A percentile compares a stretch with the other conserved stretches of the same genome.
Conservation (phyloP, 306 rosid species). For the Vigna trinervia region DNA sequence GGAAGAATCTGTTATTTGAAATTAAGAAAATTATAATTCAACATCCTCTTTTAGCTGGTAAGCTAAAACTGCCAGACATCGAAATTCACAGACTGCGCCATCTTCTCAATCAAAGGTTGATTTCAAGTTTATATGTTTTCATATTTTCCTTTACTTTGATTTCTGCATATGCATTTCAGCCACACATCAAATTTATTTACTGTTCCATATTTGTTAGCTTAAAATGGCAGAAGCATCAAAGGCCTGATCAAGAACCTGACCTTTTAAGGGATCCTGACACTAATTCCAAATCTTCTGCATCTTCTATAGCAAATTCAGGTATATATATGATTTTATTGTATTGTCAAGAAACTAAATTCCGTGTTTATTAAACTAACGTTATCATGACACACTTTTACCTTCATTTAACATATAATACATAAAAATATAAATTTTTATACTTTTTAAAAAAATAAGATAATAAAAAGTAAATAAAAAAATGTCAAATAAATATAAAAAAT, state of each 20-base stretch:
- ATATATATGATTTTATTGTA: not conserved
- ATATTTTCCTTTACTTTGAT: not conserved
- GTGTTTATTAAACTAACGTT: too few species aligned
- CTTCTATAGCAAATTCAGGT: not conserved
- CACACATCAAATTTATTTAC: not conserved
- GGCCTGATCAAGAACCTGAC: not conserved
- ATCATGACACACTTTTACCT: too few species aligned
- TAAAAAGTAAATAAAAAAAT: too few species aligned
- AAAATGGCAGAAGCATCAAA: not conserved
- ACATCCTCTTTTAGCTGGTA: slow-evolving; percentile 37
- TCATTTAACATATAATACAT: too few species aligned
- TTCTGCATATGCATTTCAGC: not conserved
- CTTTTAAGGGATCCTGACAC: not conserved
- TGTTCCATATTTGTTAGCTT: slow-evolving; percentile 25
- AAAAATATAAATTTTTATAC: too few species aligned
- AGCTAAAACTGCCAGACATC: slow-evolving; percentile 25
- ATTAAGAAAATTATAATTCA: slow-evolving; percentile 34
- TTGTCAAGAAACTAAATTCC: not conserved
- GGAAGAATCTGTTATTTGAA: not conserved
- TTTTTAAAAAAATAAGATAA: too few species aligned
- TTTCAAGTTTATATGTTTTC: slow-evolving; percentile 1
- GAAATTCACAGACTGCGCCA: not conserved
- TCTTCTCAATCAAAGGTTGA: slow-evolving; percentile 40
- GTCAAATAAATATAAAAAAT: too few species aligned
- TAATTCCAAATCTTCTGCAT: not conserved